These are phyloP conservation scores for Xanthoconium stramineum DNA, from an alignment of 768 basidiomycete species.

Conservation along the genomic window DNA sequence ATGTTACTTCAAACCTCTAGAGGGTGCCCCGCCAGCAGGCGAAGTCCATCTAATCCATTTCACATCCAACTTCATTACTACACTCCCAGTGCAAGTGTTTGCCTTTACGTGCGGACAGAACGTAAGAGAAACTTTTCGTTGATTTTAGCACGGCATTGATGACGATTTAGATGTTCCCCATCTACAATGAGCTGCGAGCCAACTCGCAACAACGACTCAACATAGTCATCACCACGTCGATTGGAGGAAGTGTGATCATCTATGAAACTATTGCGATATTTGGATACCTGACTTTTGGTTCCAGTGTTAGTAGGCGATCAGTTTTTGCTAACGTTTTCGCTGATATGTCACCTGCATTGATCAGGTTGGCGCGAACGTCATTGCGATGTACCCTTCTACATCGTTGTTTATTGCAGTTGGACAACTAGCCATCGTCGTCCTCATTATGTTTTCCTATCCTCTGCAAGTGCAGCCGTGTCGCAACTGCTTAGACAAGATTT, in stretches of 20 bases:
- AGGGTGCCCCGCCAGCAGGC: conserved; percentile 60
- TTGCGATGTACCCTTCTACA: conserved; percentile 90
- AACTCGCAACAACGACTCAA: conserved; percentile 87
- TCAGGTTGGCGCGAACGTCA: conserved; percentile 87
- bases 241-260: conserved; percentile 76
- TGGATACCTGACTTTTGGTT: conserved; percentile 93
- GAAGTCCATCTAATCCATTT: conserved; percentile 72
- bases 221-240: conserved; percentile 79
- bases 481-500: conserved; percentile 89
- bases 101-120: conserved; percentile 93
- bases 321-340: background rate
- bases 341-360: conserved; percentile 24
- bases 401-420: conserved; percentile 92
- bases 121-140: conserved; percentile 41
- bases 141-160: conserved; percentile 6
- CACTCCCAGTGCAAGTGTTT: conserved; percentile 92
- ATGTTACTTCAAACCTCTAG: conserved; percentile 74
- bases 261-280: conserved; percentile 89
- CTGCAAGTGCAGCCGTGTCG: conserved; percentile 93
- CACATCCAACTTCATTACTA: conserved; percentile 73
- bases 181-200: conserved; percentile 84
- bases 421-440: conserved; percentile 85
- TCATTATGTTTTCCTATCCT: conserved; percentile 92
- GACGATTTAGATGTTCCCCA: conserved; percentile 72
- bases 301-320: conserved; percentile 49